Conservation (phyloP, 2,329 filamentous ascomycete genomes). For the Colletotrichum eremochloae region DNA sequence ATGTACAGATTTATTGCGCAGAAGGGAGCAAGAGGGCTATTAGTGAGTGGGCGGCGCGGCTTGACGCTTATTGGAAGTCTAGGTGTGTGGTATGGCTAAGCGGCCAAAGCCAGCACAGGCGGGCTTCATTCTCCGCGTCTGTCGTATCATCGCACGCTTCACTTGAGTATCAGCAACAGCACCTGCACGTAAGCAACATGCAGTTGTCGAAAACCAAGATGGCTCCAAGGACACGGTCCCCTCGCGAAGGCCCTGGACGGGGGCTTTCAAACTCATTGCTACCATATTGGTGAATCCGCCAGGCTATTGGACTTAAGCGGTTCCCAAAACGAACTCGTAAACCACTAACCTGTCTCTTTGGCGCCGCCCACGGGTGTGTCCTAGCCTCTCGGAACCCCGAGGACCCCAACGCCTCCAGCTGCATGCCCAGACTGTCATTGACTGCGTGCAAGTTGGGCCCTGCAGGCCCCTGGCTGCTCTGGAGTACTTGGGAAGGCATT, state of each 20-base stretch:
- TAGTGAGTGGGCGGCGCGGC: not conserved
- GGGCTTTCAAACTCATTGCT: not conserved
- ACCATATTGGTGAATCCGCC: not conserved
- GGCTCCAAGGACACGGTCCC: not conserved
- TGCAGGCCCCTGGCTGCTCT: not conserved
- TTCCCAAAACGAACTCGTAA: constrained; percentile 7
- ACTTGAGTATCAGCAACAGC: not conserved
- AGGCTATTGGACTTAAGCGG: constrained; percentile 23
- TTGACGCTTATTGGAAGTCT: not conserved
- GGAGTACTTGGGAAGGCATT: constrained; percentile 10
- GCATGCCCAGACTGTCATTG: constrained; percentile 27
- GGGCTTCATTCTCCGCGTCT: not conserved
- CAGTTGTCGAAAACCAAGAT: constrained; percentile 9
- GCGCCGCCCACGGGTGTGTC: not conserved
- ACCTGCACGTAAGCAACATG: not conserved
- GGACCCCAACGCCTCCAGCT: constrained; percentile 4
- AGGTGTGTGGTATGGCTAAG: not conserved
- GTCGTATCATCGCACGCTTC: constrained; percentile 3
- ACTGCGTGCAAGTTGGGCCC: not conserved
- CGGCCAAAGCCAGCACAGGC: not conserved
- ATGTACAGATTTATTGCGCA: not conserved
- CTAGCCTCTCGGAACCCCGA: not conserved
- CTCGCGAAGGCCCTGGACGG: too few relatives aligned
- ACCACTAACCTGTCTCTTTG: not conserved
- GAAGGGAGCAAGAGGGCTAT: not conserved